phyloP scores from a whole-genome alignment of 2,329 filamentous ascomycete genomes.

The Botrytis fabae region DNA sequence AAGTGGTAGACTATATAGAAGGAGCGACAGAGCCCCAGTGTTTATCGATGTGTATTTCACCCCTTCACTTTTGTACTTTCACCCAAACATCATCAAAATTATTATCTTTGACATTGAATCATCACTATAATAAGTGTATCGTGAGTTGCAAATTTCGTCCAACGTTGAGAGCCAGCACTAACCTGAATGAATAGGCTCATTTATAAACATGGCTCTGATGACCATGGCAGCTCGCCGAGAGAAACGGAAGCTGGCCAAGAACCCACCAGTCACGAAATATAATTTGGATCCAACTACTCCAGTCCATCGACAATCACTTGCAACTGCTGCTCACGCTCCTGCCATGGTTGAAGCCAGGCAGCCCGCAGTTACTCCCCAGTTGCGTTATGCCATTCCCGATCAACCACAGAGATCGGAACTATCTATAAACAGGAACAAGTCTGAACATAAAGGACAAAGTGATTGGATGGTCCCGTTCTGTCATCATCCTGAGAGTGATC shows the following conservation, averaged over 20 bases:
- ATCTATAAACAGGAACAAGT: constrained; percentile 15
- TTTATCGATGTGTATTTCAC: neutral
- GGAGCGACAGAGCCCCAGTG: neutral
- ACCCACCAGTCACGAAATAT: constrained; percentile 8
- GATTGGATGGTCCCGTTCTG: constrained; percentile 46
- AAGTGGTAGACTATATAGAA: constrained; percentile 10
- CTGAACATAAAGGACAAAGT: constrained; percentile 16
- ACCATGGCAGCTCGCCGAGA: neutral
- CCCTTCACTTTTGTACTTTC: neutral
- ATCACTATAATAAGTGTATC: constrained; percentile 27
- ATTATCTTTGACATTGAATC: constrained; percentile 26
- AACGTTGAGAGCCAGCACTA: neutral
- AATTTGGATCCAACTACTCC: constrained; percentile 19
- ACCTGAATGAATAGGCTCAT: constrained; percentile 7
- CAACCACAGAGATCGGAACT: constrained; percentile 12
- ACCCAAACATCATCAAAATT: constrained; percentile 19
- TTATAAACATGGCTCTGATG: constrained; percentile 2
- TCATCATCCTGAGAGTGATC: constrained; percentile 37
- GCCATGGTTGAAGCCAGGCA: constrained; percentile 3
- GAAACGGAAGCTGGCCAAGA: constrained; percentile 15
- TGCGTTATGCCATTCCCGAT: constrained; percentile 13
- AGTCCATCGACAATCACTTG: constrained; percentile 19
- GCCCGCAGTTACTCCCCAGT: neutral
- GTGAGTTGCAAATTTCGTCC: constrained; percentile 16
- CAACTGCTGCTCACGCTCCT: neutral